These are phyloP conservation scores for Saccharomyces hybrid DNA, from an alignment of 1,139 yeast genomes.

Conservation along the genomic window DNA sequence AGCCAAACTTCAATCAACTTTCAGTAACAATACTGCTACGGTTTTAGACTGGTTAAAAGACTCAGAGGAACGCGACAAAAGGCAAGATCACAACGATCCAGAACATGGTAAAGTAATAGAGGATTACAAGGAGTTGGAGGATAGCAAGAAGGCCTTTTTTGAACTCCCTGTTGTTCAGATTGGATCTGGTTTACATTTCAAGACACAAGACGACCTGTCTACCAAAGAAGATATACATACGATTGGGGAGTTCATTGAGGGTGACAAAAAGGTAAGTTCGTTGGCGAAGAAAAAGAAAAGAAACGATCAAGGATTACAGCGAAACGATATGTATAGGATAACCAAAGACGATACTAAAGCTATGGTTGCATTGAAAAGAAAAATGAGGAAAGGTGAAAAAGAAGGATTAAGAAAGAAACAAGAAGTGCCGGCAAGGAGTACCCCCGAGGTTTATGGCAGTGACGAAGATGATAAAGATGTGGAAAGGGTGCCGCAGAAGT, in stretches of 20 bases:
- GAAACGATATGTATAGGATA: conserved; percentile 22
- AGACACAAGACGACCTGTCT: conserved; percentile 2
- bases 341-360: conserved; percentile 31
- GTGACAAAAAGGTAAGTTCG: conserved; percentile 29
- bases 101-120: conserved; percentile 2
- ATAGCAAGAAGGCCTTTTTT: conserved; percentile 25
- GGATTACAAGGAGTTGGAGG: conserved; percentile 15
- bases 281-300: conserved; percentile 28
- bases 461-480: conserved; percentile 15
- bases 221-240: conserved; percentile 26
- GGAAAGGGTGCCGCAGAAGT: conserved; percentile 8
- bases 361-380: conserved; percentile 30
- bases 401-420: conserved; percentile 10
- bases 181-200: conserved; percentile 29
- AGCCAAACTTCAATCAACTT: conserved; percentile 30
- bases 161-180: conserved; percentile 30
- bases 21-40: conserved; percentile 20
- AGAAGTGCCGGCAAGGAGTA: not conserved
- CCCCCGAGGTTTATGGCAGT: not conserved
- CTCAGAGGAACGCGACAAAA: conserved; percentile 1
- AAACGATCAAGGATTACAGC: conserved; percentile 10
- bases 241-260: conserved; percentile 31
- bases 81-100: not conserved
- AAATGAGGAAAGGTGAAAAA: conserved; percentile 23
- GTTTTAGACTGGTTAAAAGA: conserved; percentile 25